A percentile compares a stretch with the other conserved stretches of the same genome.
Evolutionary conservation across 306 rosid species (phyloP).

Genomic region (Vigna unguiculata): DNA sequence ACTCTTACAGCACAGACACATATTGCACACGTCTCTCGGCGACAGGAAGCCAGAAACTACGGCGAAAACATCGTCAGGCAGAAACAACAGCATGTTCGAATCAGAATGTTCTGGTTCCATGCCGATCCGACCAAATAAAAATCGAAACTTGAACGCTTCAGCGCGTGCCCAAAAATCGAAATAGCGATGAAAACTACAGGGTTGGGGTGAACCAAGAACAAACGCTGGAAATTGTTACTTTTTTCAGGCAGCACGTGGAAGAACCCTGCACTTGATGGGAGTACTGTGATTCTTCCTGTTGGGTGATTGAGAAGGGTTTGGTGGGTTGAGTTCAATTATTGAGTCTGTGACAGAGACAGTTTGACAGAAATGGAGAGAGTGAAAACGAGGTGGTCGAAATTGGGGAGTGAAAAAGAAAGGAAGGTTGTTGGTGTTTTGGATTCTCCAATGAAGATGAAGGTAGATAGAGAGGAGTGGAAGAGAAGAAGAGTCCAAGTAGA

Average conservation of each 20-base stretch:
- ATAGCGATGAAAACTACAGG: conserved; percentile 29
- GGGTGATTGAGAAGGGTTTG: conserved; percentile 32
- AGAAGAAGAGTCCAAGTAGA: background rate
- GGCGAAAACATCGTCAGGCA: conserved; percentile 81
- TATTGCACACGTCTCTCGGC: conserved; percentile 75
- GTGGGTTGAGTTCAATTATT: conserved; percentile 39
- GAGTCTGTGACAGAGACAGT: conserved; percentile 11
- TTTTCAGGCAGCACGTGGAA: background rate
- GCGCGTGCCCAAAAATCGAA: conserved; percentile 23
- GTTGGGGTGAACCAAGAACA: conserved; percentile 21
- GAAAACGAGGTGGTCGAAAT: background rate
- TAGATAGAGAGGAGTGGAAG: background rate
- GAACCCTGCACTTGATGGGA: background rate
- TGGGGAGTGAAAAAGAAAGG: conserved; percentile 10
- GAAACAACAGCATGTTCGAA: conserved; percentile 61
- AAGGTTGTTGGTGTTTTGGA: background rate
- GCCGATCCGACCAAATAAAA: conserved; percentile 18
- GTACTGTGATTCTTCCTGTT: conserved; percentile 32
- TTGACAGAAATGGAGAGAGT: conserved; percentile 27
- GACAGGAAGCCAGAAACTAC: conserved; percentile 62
- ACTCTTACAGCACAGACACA: conserved; percentile 70
- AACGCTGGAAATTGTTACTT: conserved; percentile 26
- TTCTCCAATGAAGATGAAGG: conserved; percentile 7
- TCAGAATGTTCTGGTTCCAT: conserved; percentile 62
- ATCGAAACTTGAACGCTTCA: conserved; percentile 26